These are phyloP conservation scores for Rhodotorula sp. DNA, from an alignment of 1,284 basidiomycete genomes.

Conservation along the genomic window DNA sequence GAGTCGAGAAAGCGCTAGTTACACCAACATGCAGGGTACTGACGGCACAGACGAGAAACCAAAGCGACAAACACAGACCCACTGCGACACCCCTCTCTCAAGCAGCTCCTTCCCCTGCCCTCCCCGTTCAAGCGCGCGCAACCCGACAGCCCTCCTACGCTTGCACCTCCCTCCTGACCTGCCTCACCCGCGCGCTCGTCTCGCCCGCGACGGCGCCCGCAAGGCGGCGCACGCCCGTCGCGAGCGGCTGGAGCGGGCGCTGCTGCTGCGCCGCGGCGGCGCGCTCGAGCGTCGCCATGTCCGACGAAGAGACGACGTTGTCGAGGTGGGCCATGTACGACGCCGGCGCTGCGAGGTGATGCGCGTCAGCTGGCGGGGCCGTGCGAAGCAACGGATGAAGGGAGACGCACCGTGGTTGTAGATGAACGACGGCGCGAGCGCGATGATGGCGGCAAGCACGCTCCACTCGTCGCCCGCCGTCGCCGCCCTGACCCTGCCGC, in stretches of 20 bases:
- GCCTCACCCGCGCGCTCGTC: no score
- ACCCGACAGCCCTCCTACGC: no score
- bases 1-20: no score
- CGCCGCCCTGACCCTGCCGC: not conserved
- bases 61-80: no score
- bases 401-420: constrained; percentile 19
- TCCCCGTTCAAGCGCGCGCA: no score
- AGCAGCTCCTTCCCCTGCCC: no score
- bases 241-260: no score
- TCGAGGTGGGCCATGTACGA: constrained; percentile 18
- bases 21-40: no score
- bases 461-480: not conserved
- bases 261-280: not conserved
- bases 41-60: no score
- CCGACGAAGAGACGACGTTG: not conserved
- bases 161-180: no score
- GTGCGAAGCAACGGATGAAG: not conserved
- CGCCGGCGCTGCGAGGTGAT: constrained; percentile 7
- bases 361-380: not conserved
- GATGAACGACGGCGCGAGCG: constrained; percentile 9
- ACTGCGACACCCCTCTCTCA: no score
- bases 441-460: not conserved
- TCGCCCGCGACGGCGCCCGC: no score
- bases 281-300: not conserved
- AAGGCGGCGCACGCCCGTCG: not conserved